Base-by-base conservation (phyloP, 202 grass and related monocot species). In the Elaeis oleifera region DNA sequence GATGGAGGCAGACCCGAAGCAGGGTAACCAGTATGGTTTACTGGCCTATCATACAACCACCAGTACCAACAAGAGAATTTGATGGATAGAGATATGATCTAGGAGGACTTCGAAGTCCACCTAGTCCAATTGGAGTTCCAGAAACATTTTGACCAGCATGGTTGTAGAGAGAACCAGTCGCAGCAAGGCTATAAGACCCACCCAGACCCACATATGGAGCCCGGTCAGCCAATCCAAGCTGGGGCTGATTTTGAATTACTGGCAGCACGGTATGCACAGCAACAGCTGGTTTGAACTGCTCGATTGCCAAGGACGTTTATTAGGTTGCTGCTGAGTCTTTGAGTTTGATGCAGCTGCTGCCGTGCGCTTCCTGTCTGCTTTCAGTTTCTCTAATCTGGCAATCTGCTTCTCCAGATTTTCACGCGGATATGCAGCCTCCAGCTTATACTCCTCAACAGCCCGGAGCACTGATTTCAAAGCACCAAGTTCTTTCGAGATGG, bases 391-490 rank as follows among this genome's bases (percentile, higher is more conserved):
- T 44, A 71, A n/a, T 29, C 51, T 44, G 49, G 18, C 39, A 59
- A 71, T 60, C 18, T 48, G 68, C 23, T 60, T 71, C 53, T 58
- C 23, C 18, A 71, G 55, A 27, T 50, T 19, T 18, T 50, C 56
- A 29, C 68, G 16, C 2, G 68, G 55, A 60, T 71, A 71, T 4
- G 29, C 22, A 3, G 55, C 21, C 55, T 71, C 68, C 11, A 71
- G 68, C 11, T 29, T 71, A 23, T 60, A 60, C 44, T 60, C 68
- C 48, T 71, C 55, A 23, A 71, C 14, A 21, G 68, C 39, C 15
- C 60, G 51, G 22, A 71, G 6, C 49, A 71, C 68, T 16, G 16
- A 44, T 59, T 50, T 60, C 36, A 71, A 48, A 59, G 68, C 68
- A 71, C 39, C 39, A 14, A 71, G 55, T 14, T 60, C 56, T 51